Base-by-base conservation (phyloP, 768 basidiomycete genomes). In the Fomitopsis serialis region DNA sequence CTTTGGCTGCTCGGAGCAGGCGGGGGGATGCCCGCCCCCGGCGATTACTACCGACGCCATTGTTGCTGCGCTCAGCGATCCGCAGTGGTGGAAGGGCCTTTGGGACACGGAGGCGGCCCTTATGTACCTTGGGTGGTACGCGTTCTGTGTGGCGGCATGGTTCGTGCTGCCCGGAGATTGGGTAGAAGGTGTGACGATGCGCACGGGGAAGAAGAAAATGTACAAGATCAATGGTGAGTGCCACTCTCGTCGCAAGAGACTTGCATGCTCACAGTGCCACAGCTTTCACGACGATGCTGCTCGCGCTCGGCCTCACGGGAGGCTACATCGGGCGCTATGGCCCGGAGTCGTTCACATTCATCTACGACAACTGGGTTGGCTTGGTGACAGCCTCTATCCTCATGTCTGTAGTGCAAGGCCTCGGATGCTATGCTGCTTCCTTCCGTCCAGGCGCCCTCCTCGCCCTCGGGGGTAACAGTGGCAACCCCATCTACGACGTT, bases 201-300 rank as follows among this genome's bases (percentile, higher is more conserved):
- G 97, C 44, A 85, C 82, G 40, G 95, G 95, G 0, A 75, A 74
- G 50, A 85, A 78, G 63, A 85, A 89, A 66, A 70, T 77, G 55
- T 99, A 99, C 77, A 98, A 91, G 73, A 92, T 97, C 55, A 98
- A 99, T 72, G 95, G 95, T 94, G 64, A 61, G 78, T 36, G 32
- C 45, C 11, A 32, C 29, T 32, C 13, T 15, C 4, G 21, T 6
- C 23, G 19, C 8, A 32, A 21, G 19, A n/a, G n/a, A 3, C 10
- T 24, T n/a, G 24, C 23, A 25, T 43, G 19, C 45, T 35, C 2
- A 54, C 25, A 27, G 13, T 19, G 12, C 4, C 35, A 29, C 23
- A 98, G 96, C 90, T 2, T 89, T 97, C 67, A 79, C 89, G 0
- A 98, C 96, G 0, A 80, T 92, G 63, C 77, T 98, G 35, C 77